phyloP scores from a whole-genome alignment of 2,329 filamentous ascomycete genomes.

The Fusarium begoniae region DNA sequence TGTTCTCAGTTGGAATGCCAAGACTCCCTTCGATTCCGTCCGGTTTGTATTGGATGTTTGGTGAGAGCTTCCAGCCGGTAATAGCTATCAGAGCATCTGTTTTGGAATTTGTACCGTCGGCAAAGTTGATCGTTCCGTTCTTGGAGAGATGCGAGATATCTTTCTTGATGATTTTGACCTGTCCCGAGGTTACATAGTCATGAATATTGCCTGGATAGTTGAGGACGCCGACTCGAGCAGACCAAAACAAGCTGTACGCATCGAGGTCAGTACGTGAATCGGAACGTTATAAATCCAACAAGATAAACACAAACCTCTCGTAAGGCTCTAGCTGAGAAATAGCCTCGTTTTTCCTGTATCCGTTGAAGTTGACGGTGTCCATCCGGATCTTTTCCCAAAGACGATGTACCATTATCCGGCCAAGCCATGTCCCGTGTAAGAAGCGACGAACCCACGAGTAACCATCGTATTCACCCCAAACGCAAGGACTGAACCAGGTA shows the following conservation, averaged over 20 bases:
- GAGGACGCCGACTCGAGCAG: neutral
- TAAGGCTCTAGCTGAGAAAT: neutral
- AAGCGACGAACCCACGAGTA: neutral
- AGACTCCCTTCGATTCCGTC: neutral
- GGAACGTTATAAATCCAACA: rapidly evolving
- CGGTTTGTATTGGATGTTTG: neutral
- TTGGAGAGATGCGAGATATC: neutral
- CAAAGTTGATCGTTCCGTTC: neutral
- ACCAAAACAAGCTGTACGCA: neutral
- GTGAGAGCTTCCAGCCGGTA: neutral
- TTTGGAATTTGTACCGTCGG: neutral
- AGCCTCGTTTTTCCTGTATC: neutral
- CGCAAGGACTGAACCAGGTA: neutral
- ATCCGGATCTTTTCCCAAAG: neutral
- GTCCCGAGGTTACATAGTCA: neutral
- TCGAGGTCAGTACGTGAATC: rapidly evolving
- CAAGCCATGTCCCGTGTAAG: neutral
- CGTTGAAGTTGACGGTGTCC: neutral
- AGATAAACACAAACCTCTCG: neutral
- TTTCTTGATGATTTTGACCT: neutral
- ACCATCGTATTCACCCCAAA: neutral
- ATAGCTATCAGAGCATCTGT: neutral
- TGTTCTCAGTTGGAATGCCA: neutral
- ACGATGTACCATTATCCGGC: neutral
- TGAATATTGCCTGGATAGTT: neutral